Base-by-base conservation (phyloP, 176 grass and related monocot species). In the Hyparrhenia diplandra region DNA sequence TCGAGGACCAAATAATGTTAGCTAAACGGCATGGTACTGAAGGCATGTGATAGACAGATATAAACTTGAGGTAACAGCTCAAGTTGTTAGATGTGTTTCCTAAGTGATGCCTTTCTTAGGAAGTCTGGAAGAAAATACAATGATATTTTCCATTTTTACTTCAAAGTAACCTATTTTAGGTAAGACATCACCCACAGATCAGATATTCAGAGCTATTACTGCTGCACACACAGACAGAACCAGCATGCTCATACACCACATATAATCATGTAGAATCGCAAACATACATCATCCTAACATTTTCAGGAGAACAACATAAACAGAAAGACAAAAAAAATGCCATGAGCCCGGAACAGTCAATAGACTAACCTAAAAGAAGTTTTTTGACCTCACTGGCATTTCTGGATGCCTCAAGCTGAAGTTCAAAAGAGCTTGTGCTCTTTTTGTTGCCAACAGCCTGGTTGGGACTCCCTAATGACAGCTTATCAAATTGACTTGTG, bases 321-420 rank as follows among this genome's bases (percentile, higher is more conserved):
- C 68, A 80, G 80, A 87, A 66, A 77, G 24, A 64, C 23, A 27
- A 11, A 3, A 83, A 59, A 64, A 87, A n/a, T n/a, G 23, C 28
- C 71, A 59, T 1, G 57, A 27, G 67, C 21, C 68, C 35, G 21
- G 59, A 75, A 3, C 81, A 59, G 76, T 69, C 36, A 68, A 72
- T 16, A 45, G 40, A 76, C 84, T 91, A 77, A 99, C 96, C 92
- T 76, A 99, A 88, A 69, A 99, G 76, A 84, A 99, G 82, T 86
- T 99, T 99, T 84, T 99, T 99, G 65, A 95, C 91, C 70, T 99
- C 93, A 78, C 84, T 91, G 75, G 96, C 93, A 89, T 94, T 99
- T 79, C 93, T 94, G 69, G 93, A 88, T 80, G 90, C 93, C 72
- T 95, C 96, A 78, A 99, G 73, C 64, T 93, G 90, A 69, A 71